Conservation (phyloP, 2,329 filamentous ascomycete species). For the Dendryphion nanum region DNA sequence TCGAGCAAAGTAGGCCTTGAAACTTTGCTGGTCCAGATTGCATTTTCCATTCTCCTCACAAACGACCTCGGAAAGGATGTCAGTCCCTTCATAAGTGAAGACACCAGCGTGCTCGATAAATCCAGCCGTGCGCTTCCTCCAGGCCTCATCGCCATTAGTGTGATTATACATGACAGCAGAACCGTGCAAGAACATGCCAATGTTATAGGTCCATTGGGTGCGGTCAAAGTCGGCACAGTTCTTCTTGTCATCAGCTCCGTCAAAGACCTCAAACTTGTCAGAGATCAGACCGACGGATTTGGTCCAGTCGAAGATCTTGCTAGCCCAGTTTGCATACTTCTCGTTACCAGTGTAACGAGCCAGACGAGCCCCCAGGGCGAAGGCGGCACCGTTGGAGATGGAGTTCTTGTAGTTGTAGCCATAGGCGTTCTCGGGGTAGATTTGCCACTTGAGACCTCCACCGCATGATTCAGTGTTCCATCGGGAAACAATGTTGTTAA, state of each 20-base stretch:
- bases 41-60: constrained; percentile 62
- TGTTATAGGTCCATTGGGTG: constrained; percentile 59
- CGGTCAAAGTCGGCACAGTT: constrained; percentile 54
- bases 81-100: constrained; percentile 44
- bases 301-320: constrained; percentile 62
- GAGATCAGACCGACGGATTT: constrained; percentile 51
- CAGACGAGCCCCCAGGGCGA: constrained; percentile 75
- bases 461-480: constrained; percentile 69
- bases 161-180: constrained; percentile 58
- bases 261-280: constrained; percentile 52
- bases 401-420: constrained; percentile 83
- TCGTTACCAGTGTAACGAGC: constrained; percentile 67
- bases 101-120: constrained; percentile 52
- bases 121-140: constrained; percentile 59
- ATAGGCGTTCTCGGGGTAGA: constrained; percentile 68
- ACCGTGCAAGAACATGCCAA: constrained; percentile 55
- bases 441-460: constrained; percentile 80
- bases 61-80: constrained; percentile 64
- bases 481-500: constrained; percentile 66
- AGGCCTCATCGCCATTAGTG: constrained; percentile 48
- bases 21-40: constrained; percentile 69
- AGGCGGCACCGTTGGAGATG: constrained; percentile 78
- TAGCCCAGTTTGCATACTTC: constrained; percentile 60
- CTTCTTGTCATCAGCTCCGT: constrained; percentile 52
- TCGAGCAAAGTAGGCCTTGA: constrained; percentile 73